Evolutionary conservation across 2,329 filamentous ascomycete genomes (phyloP).

Genomic region (Fusarium pilosicola): DNA sequence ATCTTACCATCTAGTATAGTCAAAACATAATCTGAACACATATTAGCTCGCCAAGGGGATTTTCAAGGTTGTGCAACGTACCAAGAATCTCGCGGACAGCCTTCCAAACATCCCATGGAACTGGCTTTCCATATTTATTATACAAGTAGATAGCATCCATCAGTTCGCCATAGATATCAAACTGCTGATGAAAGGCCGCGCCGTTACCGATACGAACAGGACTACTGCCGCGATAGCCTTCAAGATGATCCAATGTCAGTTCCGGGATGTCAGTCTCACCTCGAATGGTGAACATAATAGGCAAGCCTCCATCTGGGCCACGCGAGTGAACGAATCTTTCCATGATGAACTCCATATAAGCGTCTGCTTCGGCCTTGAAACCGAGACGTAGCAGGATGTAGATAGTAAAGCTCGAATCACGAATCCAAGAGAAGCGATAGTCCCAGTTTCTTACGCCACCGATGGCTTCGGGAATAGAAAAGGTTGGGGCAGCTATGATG

Average conservation of each 20-base stretch:
- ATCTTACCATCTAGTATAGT: slow-evolving; percentile 67
- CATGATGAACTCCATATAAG: slow-evolving; percentile 82
- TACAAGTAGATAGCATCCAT: slow-evolving; percentile 82
- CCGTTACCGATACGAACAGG: slow-evolving; percentile 83
- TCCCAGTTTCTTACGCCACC: slow-evolving; percentile 76
- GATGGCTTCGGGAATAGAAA: slow-evolving; percentile 79
- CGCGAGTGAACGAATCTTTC: slow-evolving; percentile 72
- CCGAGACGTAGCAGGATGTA: slow-evolving; percentile 81
- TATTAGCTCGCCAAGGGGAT: not conserved
- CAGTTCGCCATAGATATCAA: slow-evolving; percentile 83
- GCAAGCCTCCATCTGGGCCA: slow-evolving; percentile 69
- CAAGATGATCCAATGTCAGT: slow-evolving; percentile 72
- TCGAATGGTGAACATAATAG: slow-evolving; percentile 84
- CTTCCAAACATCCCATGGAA: slow-evolving; percentile 81
- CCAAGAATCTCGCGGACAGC: slow-evolving; percentile 73
- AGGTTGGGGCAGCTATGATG: slow-evolving; percentile 80
- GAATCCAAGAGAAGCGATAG: slow-evolving; percentile 81
- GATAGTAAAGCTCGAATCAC: slow-evolving; percentile 80
- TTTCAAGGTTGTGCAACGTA: slow-evolving; percentile 38
- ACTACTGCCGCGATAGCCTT: slow-evolving; percentile 75
- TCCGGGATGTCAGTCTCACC: slow-evolving; percentile 81
- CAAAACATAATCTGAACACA: slow-evolving; percentile 69
- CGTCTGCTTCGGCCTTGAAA: slow-evolving; percentile 78
- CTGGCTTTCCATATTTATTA: slow-evolving; percentile 82
- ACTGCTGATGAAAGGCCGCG: slow-evolving; percentile 78